phyloP scores from a whole-genome alignment of 2,329 filamentous ascomycete genomes.

The Orbilia brochopaga region DNA sequence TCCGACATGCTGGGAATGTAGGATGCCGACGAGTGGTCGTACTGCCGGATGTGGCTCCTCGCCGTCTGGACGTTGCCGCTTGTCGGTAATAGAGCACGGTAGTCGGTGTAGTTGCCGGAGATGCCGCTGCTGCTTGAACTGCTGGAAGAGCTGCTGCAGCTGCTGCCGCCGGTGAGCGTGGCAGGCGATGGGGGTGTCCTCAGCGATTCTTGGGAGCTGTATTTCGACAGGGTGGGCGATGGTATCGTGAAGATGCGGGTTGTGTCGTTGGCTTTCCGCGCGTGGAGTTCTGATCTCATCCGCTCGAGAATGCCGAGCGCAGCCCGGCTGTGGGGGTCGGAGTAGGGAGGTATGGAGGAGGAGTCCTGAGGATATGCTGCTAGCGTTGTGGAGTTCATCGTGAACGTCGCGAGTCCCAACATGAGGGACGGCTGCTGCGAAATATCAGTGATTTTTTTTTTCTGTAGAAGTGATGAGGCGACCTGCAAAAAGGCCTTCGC shows the following conservation, averaged over 20 bases:
- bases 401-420: slow-evolving; percentile 34
- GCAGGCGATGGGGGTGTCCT: slow-evolving; percentile 35
- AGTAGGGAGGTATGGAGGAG: slow-evolving; percentile 38
- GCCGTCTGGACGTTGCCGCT: slow-evolving; percentile 41
- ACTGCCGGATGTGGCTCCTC: slow-evolving; percentile 32
- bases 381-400: slow-evolving; percentile 44
- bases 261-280: slow-evolving; percentile 34
- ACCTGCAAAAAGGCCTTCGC: not conserved
- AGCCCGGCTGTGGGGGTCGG: slow-evolving; percentile 31
- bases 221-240: slow-evolving; percentile 32
- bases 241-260: slow-evolving; percentile 36
- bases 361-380: slow-evolving; percentile 41
- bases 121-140: slow-evolving; percentile 4
- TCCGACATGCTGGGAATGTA: slow-evolving; percentile 42
- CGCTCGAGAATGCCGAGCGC: slow-evolving; percentile 28
- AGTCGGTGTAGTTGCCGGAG: slow-evolving; percentile 11
- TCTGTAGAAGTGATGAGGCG: not conserved
- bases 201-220: slow-evolving; percentile 36
- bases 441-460: slow-evolving; percentile 1
- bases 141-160: slow-evolving; percentile 20
- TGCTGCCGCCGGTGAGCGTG: slow-evolving; percentile 23
- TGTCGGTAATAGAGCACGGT: slow-evolving; percentile 36
- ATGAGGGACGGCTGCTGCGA: slow-evolving; percentile 8
- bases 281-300: slow-evolving; percentile 39
- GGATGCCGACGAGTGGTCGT: slow-evolving; percentile 34